These are phyloP conservation scores for Daldinia grandis DNA, from an alignment of 495 filamentous ascomycete genomes.

Conservation along the genomic window DNA sequence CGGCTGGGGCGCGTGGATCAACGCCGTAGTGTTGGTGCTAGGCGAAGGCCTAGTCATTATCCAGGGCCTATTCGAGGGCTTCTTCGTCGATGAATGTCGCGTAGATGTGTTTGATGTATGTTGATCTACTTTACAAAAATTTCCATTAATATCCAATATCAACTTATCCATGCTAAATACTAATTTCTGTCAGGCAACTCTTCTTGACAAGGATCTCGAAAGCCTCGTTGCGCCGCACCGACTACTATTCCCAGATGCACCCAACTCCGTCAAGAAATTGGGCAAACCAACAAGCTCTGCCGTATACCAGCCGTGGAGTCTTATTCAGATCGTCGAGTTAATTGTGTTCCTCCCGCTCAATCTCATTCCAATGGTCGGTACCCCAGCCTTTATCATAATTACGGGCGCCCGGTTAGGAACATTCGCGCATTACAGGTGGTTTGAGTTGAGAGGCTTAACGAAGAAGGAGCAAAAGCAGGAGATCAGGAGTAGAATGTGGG, in stretches of 20 bases:
- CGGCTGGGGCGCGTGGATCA: conserved; percentile 80
- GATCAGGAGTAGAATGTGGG: conserved; percentile 73
- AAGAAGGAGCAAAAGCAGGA: conserved; percentile 69
- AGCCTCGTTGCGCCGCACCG: conserved; percentile 75
- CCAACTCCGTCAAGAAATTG: conserved; percentile 72
- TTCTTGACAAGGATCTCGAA: conserved; percentile 60
- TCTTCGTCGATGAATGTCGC: conserved; percentile 82
- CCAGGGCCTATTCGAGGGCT: conserved; percentile 77
- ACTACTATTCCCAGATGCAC: conserved; percentile 67
- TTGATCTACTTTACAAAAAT: conserved; percentile 28
- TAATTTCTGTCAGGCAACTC: conserved; percentile 48
- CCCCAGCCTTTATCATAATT: conserved; percentile 77
- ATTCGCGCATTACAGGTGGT: conserved; percentile 74
- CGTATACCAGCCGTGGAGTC: conserved; percentile 71
- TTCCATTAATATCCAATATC: background rate
- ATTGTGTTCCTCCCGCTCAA: conserved; percentile 85
- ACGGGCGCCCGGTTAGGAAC: conserved; percentile 68
- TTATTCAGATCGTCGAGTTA: conserved; percentile 81
- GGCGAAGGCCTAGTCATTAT: conserved; percentile 84
- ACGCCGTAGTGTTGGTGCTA: conserved; percentile 79
- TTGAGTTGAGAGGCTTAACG: conserved; percentile 77
- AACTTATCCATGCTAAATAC: background rate
- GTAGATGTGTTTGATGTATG: conserved; percentile 93
- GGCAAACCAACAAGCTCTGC: conserved; percentile 77
- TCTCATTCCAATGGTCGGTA: conserved; percentile 86